Evolutionary conservation across 805 yeast genomes (phyloP).

Genomic region (Phaffomyces opuntiae): DNA sequence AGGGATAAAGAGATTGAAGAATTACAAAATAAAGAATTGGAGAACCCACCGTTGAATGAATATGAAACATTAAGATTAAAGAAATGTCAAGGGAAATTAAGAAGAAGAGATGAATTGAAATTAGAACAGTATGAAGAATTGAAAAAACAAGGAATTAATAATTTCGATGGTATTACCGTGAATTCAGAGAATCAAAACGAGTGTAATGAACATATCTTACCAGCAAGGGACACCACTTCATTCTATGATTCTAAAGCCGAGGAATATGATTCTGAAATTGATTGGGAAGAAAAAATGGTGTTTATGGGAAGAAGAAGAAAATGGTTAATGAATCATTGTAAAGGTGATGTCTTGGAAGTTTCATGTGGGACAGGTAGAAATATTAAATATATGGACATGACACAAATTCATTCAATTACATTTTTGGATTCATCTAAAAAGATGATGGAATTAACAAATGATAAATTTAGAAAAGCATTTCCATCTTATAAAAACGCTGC

Average conservation of each 20-base stretch:
- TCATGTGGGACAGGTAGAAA: conserved; percentile 97
- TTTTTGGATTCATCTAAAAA: conserved; percentile 77
- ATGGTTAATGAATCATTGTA: conserved; percentile 69
- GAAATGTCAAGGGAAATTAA: conserved; percentile 49
- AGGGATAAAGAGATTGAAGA: conserved; percentile 55
- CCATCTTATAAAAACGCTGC: conserved; percentile 70
- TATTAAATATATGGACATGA: conserved; percentile 61
- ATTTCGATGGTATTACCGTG: conserved; percentile 26
- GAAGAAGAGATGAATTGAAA: conserved; percentile 59
- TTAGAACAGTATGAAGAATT: conserved; percentile 52
- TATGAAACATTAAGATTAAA: conserved; percentile 59
- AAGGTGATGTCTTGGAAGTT: conserved; percentile 90
- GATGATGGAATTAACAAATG: conserved; percentile 77
- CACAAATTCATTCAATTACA: conserved; percentile 62
- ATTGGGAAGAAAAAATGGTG: conserved; percentile 41
- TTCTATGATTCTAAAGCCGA: conserved; percentile 74
- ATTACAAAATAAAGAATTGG: conserved; percentile 31
- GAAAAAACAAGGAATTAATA: conserved; percentile 28
- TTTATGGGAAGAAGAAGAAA: conserved; percentile 55
- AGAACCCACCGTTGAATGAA: conserved; percentile 37
- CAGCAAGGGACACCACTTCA: conserved; percentile 73
- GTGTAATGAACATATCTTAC: conserved; percentile 39
- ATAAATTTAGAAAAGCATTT: conserved; percentile 60
- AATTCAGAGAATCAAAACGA: conserved; percentile 27
- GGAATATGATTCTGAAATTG: conserved; percentile 74